Evolutionary conservation across 495 filamentous ascomycete species (phyloP), one percentile per base, ranked within the genome.

Genomic region (Penicillium manginii): DNA sequence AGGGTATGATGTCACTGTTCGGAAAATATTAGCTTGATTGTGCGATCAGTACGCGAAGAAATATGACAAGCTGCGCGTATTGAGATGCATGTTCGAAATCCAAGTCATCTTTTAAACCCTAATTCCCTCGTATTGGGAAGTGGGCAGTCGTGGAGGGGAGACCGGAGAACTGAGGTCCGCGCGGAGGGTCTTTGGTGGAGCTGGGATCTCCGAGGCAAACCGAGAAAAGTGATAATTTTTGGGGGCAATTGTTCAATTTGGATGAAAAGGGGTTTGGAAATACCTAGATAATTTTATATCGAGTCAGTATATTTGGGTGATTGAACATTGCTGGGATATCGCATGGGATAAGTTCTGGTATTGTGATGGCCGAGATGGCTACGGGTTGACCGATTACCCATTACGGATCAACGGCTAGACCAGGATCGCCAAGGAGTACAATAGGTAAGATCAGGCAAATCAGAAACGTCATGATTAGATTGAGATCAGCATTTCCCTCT

Each of bases 401-500:
- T 43, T 18, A 3, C 19, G 40, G 40, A 12, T 19, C 40, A 43
- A 43, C 40, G 8, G 15, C 17, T 43, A 9, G 17, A 17, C 15
- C 15, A 43, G n/a, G 17, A 43, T 19, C 15, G 17, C 17, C n/a
- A 8, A 48, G 17, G 21, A 21, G 29, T 12, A 22, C 46, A 49
- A 32, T 5, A 29, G 26, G 35, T 33, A 45, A 39, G 40, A 46
- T 17, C 6, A n/a, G 2, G 35, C 58, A 45, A 55, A 61, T 55
- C 29, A 45, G 18, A 56, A 39, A 58, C 57, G 57, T 63, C 57
- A 63, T 66, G 21, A 60, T 66, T 60, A 39, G 40, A 29, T 29
- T 29, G 9, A 59, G 50, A 56, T 52, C 57, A 52, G 22, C 52
- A 42, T 54, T 55, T 54, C 64, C 55, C 55, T 58, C 52, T 47